Evolutionary conservation across 768 basidiomycete species (phyloP), one percentile per base, ranked within the genome.

Genomic region (Jaapia argillacea): DNA sequence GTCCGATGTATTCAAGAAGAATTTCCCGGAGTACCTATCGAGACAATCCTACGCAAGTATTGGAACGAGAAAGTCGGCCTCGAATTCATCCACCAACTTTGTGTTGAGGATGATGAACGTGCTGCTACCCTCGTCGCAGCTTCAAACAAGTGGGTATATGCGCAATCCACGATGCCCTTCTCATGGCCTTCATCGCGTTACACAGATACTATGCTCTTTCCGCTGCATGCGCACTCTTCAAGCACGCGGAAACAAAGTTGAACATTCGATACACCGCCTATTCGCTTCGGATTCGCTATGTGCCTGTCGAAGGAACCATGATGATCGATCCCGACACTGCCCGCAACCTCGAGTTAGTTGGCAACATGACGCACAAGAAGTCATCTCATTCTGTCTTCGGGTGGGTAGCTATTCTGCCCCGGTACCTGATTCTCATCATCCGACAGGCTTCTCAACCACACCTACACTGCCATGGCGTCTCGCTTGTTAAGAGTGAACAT

Each of bases 261-360:
- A 84, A 86, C 49, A 76, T 73, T 0, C 74, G 78, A 12, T 97
- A 86, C 57, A 71, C 85, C 1, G 59, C 72, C 0, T 68, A 64
- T 3, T 88, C 88, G 6, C 66, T 91, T 20, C 72, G 79, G 25
- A 87, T 91, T 43, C 71, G 77, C 18, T 92, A 85, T 54, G 67
- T 76, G 1, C 77, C 85, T 2, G 79, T 86, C 0, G 87, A 93
- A 57, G 93, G 93, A 0, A 93, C 89, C 0, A 87, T 97, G 85
- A 74, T 96, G 73, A 85, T 99, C 49, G 96, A 98, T 55, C 72
- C 80, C 0, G 92, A 92, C 48, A 91, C 86, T 0, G 87, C 80
- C 2, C 75, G 75, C 33, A 92, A 94, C 57, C 72, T 99, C 4
- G 96, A 99, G 56, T 69, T 99, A 2, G 84, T 94, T 13, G 75